These are phyloP conservation scores for Phycomyces nitens DNA, from an alignment of 192 early-diverging fungal genomes.

Conservation along the genomic window DNA sequence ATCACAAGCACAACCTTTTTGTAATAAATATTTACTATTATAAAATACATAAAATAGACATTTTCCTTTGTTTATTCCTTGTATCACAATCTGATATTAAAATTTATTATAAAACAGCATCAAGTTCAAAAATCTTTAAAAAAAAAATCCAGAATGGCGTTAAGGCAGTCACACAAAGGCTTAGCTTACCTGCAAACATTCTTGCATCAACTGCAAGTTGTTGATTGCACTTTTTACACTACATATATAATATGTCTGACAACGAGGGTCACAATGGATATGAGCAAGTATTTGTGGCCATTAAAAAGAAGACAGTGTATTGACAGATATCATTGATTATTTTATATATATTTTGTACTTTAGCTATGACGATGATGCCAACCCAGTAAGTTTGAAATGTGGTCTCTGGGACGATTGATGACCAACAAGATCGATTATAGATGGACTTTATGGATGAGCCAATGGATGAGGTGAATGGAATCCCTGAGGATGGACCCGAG, in stretches of 20 bases:
- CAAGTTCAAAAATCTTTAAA: too few relatives aligned
- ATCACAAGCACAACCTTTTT: too few relatives aligned
- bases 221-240: neutral
- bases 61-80: too few relatives aligned
- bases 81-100: too few relatives aligned
- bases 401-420: too few relatives aligned
- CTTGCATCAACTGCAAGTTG: neutral
- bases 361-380: neutral
- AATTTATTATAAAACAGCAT: too few relatives aligned
- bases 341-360: neutral
- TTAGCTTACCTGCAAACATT: neutral
- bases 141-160: too few relatives aligned
- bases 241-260: neutral
- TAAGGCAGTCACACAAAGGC: constrained; percentile 1
- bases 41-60: too few relatives aligned
- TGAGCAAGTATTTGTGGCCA: neutral
- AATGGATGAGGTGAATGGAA: neutral
- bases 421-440: neutral
- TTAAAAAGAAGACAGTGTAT: neutral
- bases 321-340: too few relatives aligned
- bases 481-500: neutral
- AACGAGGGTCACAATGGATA: neutral
- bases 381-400: constrained; percentile 1
- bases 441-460: constrained; percentile 4
- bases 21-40: too few relatives aligned